These are phyloP conservation scores for Ocimum tenuiflorum DNA, from an alignment of 257 asterid species.

Conservation along the genomic window DNA sequence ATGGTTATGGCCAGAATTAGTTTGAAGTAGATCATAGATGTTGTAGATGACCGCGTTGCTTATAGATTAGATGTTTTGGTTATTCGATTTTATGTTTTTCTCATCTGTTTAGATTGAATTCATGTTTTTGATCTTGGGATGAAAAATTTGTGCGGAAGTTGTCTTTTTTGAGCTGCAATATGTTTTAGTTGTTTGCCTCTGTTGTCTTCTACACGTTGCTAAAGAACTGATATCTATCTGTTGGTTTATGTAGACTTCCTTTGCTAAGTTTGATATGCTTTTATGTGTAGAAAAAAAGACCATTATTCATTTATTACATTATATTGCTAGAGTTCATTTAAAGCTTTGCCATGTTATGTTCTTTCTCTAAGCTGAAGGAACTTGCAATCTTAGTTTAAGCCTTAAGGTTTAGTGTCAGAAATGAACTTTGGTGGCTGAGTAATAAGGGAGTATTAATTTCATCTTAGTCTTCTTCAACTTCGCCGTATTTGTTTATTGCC, in stretches of 20 bases:
- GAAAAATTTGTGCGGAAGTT: no score
- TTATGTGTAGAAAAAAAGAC: neutral
- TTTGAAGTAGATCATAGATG: no score
- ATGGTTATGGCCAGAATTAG: no score
- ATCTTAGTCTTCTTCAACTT: neutral
- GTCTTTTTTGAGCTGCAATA: neutral
- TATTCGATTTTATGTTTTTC: neutral
- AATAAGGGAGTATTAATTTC: neutral
- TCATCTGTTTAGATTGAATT: neutral
- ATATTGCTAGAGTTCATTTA: no score
- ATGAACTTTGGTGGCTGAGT: neutral
- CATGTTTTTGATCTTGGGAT: no score
- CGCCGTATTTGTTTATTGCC: neutral
- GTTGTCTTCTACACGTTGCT: neutral
- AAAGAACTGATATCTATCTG: neutral
- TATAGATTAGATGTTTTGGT: no score
- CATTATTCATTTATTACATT: neutral
- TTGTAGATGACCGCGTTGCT: no score
- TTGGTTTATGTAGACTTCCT: neutral
- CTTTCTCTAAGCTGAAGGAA: neutral
- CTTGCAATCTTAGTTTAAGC: neutral
- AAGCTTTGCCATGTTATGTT: no score
- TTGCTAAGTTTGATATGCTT: neutral
- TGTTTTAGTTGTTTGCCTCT: neutral
- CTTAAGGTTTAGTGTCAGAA: neutral